Percentiles rank a stretch among this genome's conserved stretches.
Conservation (phyloP, 2,329 filamentous ascomycete species). For the Aspergillus puulaauensis region DNA sequence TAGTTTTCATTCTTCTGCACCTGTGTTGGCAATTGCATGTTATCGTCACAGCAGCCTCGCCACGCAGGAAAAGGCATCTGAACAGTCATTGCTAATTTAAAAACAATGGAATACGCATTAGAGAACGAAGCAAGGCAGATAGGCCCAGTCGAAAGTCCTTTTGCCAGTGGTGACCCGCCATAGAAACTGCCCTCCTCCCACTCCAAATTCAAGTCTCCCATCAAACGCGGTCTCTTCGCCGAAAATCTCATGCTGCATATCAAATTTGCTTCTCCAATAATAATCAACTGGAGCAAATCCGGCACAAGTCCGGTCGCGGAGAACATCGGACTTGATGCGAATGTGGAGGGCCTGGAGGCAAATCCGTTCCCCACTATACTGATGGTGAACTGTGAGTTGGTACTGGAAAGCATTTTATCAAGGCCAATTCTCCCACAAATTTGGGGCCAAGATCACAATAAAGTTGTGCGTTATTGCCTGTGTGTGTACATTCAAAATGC, state of each 20-base stretch:
- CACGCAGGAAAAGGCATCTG: too few relatives aligned
- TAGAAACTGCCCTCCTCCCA: not conserved
- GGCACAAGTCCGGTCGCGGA: constrained; percentile 34
- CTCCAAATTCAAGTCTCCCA: not conserved
- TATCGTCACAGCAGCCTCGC: too few relatives aligned
- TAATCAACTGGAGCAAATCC: constrained; percentile 1
- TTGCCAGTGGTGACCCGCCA: not conserved
- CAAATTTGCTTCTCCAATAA: not conserved
- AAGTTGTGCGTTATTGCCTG: not conserved
- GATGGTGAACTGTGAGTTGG: constrained; percentile 6
- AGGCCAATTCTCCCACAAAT: not conserved
- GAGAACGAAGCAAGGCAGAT: not conserved
- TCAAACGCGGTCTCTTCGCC: not conserved
- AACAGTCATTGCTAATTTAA: not conserved
- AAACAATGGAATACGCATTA: not conserved
- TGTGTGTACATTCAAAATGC: constrained; percentile 28
- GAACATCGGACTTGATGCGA: constrained; percentile 38
- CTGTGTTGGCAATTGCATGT: not conserved
- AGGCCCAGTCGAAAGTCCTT: not conserved
- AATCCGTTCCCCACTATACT: constrained; percentile 14
- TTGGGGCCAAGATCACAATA: not conserved
- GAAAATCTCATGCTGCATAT: not conserved
- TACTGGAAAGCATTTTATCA: not conserved
- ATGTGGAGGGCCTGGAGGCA: constrained; percentile 34
- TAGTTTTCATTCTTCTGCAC: not conserved